Evolutionary conservation across 2,329 filamentous ascomycete species (phyloP).

Genomic region (Kalmusia sp.): DNA sequence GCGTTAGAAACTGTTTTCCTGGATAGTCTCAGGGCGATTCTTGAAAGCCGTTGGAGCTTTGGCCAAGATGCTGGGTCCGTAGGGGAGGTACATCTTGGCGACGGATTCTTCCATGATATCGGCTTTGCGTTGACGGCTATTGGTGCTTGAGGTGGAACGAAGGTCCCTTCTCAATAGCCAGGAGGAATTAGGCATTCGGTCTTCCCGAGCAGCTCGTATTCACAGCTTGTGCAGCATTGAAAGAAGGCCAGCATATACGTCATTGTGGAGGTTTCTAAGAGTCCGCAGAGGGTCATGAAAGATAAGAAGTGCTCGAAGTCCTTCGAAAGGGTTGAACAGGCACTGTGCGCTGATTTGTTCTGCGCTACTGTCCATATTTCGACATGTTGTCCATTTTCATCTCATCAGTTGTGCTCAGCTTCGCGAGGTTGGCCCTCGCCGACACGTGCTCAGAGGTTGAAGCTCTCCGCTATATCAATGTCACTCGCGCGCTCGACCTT

Average conservation of each 20-base stretch:
- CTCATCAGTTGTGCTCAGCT: slow-evolving; percentile 1
- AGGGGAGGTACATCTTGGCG: neutral
- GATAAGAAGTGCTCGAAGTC: neutral
- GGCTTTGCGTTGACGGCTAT: too few species aligned
- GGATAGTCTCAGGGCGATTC: neutral
- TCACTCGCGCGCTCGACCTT: slow-evolving; percentile 23
- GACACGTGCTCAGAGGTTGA: slow-evolving; percentile 30
- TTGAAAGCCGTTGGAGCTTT: neutral
- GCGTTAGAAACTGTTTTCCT: neutral
- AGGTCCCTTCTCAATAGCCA: neutral
- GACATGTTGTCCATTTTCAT: slow-evolving; percentile 6
- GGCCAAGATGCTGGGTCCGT: neutral
- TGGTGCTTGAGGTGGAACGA: neutral
- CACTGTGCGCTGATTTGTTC: too few species aligned
- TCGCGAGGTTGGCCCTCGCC: slow-evolving; percentile 14
- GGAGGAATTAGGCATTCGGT: neutral
- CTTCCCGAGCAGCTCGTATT: neutral
- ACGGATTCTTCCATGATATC: neutral
- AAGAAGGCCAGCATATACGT: neutral
- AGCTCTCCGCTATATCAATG: slow-evolving; percentile 30
- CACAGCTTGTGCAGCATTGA: neutral
- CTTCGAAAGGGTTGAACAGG: neutral
- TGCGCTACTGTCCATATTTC: neutral
- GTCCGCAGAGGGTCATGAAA: too few species aligned
- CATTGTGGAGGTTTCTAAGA: too few species aligned